A percentile compares a stretch with the other conserved stretches of the same genome.
phyloP scores from a whole-genome alignment of 2,329 filamentous ascomycete species.

The Decorospora gaudefroyi region DNA sequence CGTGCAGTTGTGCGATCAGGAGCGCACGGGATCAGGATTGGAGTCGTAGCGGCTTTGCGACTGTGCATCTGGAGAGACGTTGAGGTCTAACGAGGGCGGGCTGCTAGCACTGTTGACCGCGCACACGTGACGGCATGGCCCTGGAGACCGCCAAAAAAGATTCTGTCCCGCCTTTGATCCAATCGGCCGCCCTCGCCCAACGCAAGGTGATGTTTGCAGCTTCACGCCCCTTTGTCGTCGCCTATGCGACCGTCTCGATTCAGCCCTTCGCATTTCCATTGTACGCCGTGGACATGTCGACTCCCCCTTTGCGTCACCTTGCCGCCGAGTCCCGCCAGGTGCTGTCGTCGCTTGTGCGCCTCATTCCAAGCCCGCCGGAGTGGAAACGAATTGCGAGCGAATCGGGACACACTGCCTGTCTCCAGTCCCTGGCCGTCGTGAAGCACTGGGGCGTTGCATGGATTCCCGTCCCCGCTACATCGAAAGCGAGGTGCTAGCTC shows the following conservation, averaged over 20 bases:
- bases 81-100: conserved; percentile 25
- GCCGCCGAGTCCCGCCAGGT: conserved; percentile 6
- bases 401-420: conserved; percentile 3
- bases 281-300: conserved; percentile 7
- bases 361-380: not conserved
- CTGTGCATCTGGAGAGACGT: conserved; percentile 33
- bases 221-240: conserved; percentile 12
- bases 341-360: conserved; percentile 8
- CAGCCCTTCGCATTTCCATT: conserved; percentile 5
- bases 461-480: conserved; percentile 2
- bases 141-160: conserved; percentile 1
- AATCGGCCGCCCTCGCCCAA: conserved; percentile 9
- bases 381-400: conserved; percentile 7
- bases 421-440: conserved; percentile 7
- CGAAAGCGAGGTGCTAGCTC: not conserved
- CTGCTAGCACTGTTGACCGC: conserved; percentile 12
- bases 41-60: conserved; percentile 19
- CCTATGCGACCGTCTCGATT: conserved; percentile 1
- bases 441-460: conserved; percentile 1
- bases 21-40: conserved; percentile 15
- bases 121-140: conserved; percentile 14
- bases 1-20: conserved; percentile 8
- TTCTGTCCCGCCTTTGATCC: conserved; percentile 5
- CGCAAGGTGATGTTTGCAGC: conserved; percentile 10
- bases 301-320: conserved; percentile 2